Base-by-base conservation (phyloP, 75 land plant genomes). In the Azolla pinnata region DNA sequence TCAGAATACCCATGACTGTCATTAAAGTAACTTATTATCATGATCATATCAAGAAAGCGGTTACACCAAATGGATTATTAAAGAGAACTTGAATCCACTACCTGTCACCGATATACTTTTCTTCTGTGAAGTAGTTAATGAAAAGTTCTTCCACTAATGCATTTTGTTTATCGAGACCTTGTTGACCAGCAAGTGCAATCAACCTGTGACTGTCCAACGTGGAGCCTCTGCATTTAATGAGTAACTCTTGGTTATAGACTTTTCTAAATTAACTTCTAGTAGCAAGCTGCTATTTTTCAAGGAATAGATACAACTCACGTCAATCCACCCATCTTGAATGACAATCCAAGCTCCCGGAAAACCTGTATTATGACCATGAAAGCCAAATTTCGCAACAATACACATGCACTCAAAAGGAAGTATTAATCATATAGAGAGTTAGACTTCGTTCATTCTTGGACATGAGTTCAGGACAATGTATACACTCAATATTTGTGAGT, bases 201-300 rank as follows among this genome's bases (percentile, higher is more conserved):
- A 89, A 64, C 68, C 86, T 82, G 63, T 89, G 96, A 64, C 96
- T 82, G 51, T 89, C 96, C 58, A 82, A 29, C 19, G 96, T 82
- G 69, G 69, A 80, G 38, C 90, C 96, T 68, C 91, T 87, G 81
- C 65, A 73, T 12, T 52, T n/a, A n/a, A n/a, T n/a, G n/a, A n/a
- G n/a, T n/a, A n/a, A n/a, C n/a, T n/a, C n/a, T n/a, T 12, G 5
- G 10, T 12, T 35, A 5, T 35, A 35, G 40, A 5, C 40, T 5
- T 35, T 5, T 35, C 10, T 5, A 35, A 5, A 5, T 35, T 35
- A 35, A 35, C 5, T 12, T 35, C 10, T 35, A 35, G 40, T 5
- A 7, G 17, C 24, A 4, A 19, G 7, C 7, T 8, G 53, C 7
- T 7, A 59, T 16, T 12, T 47, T 50, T 44, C 10, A 27, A 4